Percentiles rank a stretch among this genome's conserved stretches.
Conservation (phyloP, 2,329 filamentous ascomycete genomes). For the Didymella keratinophila region DNA sequence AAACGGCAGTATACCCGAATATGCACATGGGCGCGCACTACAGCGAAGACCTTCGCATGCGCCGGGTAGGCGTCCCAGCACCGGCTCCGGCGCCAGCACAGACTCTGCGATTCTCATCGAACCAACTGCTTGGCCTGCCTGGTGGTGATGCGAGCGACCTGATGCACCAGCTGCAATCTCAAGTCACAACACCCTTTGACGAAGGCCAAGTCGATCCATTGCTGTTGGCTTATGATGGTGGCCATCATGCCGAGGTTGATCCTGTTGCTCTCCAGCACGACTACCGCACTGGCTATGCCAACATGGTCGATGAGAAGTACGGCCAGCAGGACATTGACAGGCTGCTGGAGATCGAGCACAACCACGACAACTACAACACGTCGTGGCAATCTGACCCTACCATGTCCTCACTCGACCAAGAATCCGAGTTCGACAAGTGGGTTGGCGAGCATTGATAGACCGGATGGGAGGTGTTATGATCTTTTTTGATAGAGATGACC, state of each 20-base stretch:
- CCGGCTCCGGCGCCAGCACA: constrained; percentile 27
- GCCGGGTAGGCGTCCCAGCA: constrained; percentile 43
- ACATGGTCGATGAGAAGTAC: constrained; percentile 41
- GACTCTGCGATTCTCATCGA: constrained; percentile 43
- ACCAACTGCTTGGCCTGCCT: constrained; percentile 49
- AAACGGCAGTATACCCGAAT: constrained; percentile 56
- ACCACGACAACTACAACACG: constrained; percentile 38
- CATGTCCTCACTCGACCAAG: constrained; percentile 49
- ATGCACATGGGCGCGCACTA: constrained; percentile 37
- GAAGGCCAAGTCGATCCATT: constrained; percentile 53
- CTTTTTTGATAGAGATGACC: constrained; percentile 10
- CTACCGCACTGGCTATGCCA: constrained; percentile 44
- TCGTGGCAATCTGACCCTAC: constrained; percentile 51
- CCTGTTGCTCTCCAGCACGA: constrained; percentile 31
- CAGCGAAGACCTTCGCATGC: constrained; percentile 53
- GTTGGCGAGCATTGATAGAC: constrained; percentile 44
- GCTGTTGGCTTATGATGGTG: constrained; percentile 49
- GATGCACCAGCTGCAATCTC: constrained; percentile 44
- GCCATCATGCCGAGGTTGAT: constrained; percentile 32
- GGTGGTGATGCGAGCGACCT: constrained; percentile 51
- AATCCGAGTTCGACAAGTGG: constrained; percentile 59
- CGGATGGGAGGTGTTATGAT: constrained; percentile 1
- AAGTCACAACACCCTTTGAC: constrained; percentile 41
- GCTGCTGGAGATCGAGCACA: constrained; percentile 31
- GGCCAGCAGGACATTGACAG: constrained; percentile 41